These are phyloP conservation scores for Hyaloscypha finlandica DNA, from an alignment of 495 filamentous ascomycete genomes.

Conservation along the genomic window DNA sequence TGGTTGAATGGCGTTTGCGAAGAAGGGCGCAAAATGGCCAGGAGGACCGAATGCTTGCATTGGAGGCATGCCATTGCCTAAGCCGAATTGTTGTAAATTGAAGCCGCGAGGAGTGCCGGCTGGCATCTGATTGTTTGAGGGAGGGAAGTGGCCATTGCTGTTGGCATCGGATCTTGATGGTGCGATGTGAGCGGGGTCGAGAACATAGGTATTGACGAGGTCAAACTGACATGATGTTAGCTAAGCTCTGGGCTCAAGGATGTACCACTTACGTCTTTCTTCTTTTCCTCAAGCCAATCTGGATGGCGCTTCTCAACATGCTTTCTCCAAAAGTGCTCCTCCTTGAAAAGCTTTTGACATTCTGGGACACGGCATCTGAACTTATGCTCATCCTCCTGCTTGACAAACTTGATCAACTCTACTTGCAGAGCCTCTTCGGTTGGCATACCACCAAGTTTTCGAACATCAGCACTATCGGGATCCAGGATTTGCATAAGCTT, in stretches of 20 bases:
- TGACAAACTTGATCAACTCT: constrained; percentile 83
- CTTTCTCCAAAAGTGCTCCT: constrained; percentile 94
- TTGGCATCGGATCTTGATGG: constrained; percentile 94
- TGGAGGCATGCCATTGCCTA: constrained; percentile 51
- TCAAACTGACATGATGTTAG: constrained; percentile 58
- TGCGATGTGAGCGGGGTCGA: constrained; percentile 91
- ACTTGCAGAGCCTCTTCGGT: constrained; percentile 84
- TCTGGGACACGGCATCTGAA: constrained; percentile 95
- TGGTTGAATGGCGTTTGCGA: constrained; percentile 53
- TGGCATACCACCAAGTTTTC: constrained; percentile 86
- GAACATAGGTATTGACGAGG: constrained; percentile 88
- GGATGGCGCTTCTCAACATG: constrained; percentile 94
- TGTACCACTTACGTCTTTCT: constrained; percentile 69
- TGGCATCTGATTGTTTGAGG: constrained; percentile 66
- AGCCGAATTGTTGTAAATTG: constrained; percentile 67
- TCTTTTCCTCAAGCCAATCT: constrained; percentile 82
- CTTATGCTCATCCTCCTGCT: constrained; percentile 95
- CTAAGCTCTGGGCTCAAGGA: constrained; percentile 18
- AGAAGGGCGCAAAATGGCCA: constrained; percentile 50
- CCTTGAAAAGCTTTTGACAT: constrained; percentile 97
- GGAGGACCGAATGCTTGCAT: constrained; percentile 51
- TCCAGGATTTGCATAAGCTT: constrained; percentile 91
- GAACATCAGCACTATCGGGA: constrained; percentile 80
- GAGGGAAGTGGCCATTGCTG: constrained; percentile 93
- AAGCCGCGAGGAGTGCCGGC: constrained; percentile 92